These are phyloP conservation scores for Sequoiadendron giganteum DNA, from an alignment of 75 land plant species.

Conservation along the genomic window DNA sequence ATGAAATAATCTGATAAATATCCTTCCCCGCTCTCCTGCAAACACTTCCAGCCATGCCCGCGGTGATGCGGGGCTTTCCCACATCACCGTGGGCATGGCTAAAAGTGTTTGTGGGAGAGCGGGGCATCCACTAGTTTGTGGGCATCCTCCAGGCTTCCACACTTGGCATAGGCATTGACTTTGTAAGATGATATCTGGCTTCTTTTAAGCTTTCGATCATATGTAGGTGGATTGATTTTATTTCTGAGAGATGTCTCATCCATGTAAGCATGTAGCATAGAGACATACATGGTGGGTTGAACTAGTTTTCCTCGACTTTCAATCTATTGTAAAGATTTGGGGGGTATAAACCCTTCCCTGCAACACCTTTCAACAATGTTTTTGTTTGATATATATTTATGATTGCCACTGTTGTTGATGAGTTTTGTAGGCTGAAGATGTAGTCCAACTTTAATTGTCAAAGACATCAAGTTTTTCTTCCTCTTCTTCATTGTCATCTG, in stretches of 20 bases:
- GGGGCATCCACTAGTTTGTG: constrained; percentile 29
- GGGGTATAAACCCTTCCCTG: not conserved
- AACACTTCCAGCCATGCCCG: too few relatives aligned
- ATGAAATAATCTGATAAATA: too few relatives aligned
- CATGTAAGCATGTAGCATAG: not conserved
- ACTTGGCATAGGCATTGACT: constrained; percentile 24
- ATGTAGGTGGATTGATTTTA: not conserved
- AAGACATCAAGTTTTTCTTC: too few relatives aligned
- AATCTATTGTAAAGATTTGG: not conserved
- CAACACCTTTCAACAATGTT: not conserved
- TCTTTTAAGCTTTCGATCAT: not conserved
- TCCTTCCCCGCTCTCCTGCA: too few relatives aligned
- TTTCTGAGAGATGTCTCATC: not conserved
- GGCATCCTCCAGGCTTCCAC: constrained; percentile 16
- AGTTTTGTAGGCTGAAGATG: not conserved
- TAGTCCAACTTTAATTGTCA: not conserved
- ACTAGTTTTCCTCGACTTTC: not conserved
- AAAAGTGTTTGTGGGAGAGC: too few relatives aligned
- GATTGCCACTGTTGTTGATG: not conserved
- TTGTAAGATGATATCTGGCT: constrained; percentile 14
- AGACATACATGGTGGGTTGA: not conserved
- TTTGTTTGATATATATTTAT: not conserved
- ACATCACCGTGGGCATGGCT: too few relatives aligned
- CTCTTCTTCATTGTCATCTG: too few relatives aligned
- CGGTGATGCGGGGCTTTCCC: too few relatives aligned